A percentile compares a stretch with the other conserved stretches of the same genome.
phyloP scores from a whole-genome alignment of 331 rosid species.

The Dryas integrifolia region DNA sequence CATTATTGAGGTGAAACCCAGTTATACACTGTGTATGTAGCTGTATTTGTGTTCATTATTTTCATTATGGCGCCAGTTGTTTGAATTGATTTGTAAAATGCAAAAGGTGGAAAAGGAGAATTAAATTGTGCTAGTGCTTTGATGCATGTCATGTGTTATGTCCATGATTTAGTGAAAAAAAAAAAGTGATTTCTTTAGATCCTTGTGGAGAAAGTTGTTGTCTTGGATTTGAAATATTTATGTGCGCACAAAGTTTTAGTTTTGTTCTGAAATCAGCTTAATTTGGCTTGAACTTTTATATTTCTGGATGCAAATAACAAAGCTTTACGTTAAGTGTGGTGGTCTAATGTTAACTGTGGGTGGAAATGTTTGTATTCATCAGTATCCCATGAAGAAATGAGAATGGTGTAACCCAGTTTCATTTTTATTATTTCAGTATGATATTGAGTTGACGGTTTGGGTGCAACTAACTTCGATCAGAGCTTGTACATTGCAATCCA shows the following conservation, averaged over 20 bases:
- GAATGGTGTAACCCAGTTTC: constrained; percentile 10
- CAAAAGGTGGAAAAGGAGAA: constrained; percentile 23
- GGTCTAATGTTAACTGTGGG: constrained; percentile 8
- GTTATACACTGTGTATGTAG: constrained; percentile 38
- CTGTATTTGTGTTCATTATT: constrained; percentile 39
- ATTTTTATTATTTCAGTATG: neutral
- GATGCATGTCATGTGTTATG: constrained; percentile 16
- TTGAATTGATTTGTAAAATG: constrained; percentile 48
- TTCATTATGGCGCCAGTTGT: constrained; percentile 35
- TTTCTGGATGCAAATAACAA: neutral
- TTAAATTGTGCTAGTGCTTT: neutral
- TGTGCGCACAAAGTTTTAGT: neutral
- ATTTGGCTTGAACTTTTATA: neutral
- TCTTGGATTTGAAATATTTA: constrained; percentile 15
- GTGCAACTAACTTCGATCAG: constrained; percentile 2
- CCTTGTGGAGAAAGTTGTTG: constrained; percentile 4
- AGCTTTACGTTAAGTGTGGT: constrained; percentile 16
- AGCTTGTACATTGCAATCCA: neutral
- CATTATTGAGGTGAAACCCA: constrained; percentile 89
- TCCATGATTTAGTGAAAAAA: constrained; percentile 9
- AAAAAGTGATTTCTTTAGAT: constrained; percentile 7
- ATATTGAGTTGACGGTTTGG: neutral
- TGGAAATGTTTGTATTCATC: constrained; percentile 9
- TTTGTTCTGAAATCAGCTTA: constrained; percentile 12
- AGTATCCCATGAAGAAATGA: constrained; percentile 7